Percentiles rank a stretch among this genome's conserved stretches.
These are phyloP conservation scores for Abrus precatorius DNA, from an alignment of 306 rosid genomes.

Conservation along the genomic window DNA sequence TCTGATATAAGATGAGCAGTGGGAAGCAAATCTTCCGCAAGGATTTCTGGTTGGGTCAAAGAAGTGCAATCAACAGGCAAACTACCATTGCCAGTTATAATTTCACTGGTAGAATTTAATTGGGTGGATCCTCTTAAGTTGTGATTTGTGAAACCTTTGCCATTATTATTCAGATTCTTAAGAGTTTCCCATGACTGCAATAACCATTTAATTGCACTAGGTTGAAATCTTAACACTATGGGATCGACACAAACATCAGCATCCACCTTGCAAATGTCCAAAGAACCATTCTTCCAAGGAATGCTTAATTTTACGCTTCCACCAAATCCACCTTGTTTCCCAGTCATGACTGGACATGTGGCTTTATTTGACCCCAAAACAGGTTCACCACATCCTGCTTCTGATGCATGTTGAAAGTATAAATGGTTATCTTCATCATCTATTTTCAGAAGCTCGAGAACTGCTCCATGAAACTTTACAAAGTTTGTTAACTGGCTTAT, in stretches of 20 bases:
- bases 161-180: conserved; percentile 62
- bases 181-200: conserved; percentile 68
- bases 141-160: conserved; percentile 46
- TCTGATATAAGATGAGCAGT: conserved; percentile 79
- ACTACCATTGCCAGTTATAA: conserved; percentile 52
- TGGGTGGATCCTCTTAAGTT: conserved; percentile 53
- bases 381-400: conserved; percentile 53
- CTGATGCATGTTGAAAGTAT: conserved; percentile 47
- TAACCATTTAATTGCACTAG: conserved; percentile 78
- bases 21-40: conserved; percentile 63
- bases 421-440: conserved; percentile 53
- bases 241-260: conserved; percentile 84
- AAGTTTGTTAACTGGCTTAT: conserved; percentile 77
- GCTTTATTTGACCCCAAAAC: conserved; percentile 56
- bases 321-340: conserved; percentile 83
- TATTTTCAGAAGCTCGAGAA: conserved; percentile 76
- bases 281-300: conserved; percentile 96
- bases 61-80: conserved; percentile 51
- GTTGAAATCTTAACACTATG: conserved; percentile 77
- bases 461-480: conserved; percentile 86
- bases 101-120: conserved; percentile 50
- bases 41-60: conserved; percentile 54
- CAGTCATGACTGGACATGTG: conserved; percentile 72
- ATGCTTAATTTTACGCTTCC: conserved; percentile 85
- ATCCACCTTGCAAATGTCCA: conserved; percentile 85